Conservation (phyloP, 2,329 filamentous ascomycete genomes). For the Fusarium annulatum region DNA sequence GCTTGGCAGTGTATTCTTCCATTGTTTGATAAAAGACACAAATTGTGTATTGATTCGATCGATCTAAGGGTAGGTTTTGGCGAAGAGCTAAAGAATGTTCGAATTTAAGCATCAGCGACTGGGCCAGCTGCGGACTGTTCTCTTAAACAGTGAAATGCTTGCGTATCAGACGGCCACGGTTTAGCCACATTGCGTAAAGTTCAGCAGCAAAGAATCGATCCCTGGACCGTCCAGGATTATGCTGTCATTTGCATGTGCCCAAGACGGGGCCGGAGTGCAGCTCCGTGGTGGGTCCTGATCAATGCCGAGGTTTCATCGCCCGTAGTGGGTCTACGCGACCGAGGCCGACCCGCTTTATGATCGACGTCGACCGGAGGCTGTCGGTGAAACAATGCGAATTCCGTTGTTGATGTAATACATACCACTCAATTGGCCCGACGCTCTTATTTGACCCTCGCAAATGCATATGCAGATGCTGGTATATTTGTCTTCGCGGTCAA, state of each 20-base stretch:
- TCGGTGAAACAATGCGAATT: neutral
- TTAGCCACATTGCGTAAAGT: neutral
- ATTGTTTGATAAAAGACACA: rapidly evolving
- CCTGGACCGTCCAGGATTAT: neutral
- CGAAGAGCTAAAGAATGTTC: neutral
- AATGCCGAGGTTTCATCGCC: constrained; percentile 7
- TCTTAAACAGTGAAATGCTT: neutral
- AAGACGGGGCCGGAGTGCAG: neutral
- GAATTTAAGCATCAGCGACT: neutral
- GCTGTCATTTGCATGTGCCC: neutral
- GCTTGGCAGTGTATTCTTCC: constrained; percentile 1
- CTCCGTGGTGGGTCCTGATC: neutral
- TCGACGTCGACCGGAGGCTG: neutral
- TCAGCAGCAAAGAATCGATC: too few species aligned
- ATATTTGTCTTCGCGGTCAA: neutral
- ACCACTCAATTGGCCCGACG: rapidly evolving
- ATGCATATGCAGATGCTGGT: rapidly evolving
- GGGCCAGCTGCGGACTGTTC: neutral
- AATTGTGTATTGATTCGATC: rapidly evolving
- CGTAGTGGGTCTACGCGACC: neutral
- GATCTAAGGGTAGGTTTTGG: rapidly evolving
- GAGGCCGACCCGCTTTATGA: constrained; percentile 1
- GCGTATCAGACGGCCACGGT: too few species aligned
- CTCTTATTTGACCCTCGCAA: neutral
- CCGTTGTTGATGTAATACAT: neutral